These are phyloP conservation scores for Aspergillus pseudonomiae DNA, from an alignment of 2,329 filamentous ascomycete genomes.

Conservation along the genomic window DNA sequence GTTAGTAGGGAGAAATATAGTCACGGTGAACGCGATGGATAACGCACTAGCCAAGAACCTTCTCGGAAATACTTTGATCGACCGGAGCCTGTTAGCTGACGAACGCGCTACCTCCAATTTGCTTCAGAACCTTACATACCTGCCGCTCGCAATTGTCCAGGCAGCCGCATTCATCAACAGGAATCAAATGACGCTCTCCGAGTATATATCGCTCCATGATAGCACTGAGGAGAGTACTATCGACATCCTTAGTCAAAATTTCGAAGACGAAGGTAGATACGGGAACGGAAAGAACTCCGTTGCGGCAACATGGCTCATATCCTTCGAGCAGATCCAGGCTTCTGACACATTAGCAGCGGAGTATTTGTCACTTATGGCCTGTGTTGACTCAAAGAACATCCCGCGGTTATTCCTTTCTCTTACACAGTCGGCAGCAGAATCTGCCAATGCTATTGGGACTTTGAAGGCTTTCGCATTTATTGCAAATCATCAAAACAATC, in stretches of 20 bases:
- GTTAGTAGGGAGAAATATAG: neutral
- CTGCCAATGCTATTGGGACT: neutral
- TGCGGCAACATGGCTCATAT: slow-evolving; percentile 1
- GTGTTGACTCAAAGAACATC: neutral
- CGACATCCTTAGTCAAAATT: slow-evolving; percentile 1
- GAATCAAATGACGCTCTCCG: neutral
- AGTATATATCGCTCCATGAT: neutral
- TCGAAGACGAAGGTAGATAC: slow-evolving; percentile 5
- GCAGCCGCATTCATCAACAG: neutral
- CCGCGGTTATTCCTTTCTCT: neutral
- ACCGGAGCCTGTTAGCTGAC: neutral
- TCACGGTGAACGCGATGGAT: neutral
- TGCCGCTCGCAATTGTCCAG: slow-evolving; percentile 2
- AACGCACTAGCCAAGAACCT: neutral
- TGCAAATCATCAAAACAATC: neutral
- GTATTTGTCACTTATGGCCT: neutral
- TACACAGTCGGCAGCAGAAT: neutral
- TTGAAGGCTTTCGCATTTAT: neutral
- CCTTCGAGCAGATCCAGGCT: neutral
- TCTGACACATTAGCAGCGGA: neutral
- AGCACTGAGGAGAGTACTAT: neutral
- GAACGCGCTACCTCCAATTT: neutral
- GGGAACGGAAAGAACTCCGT: neutral
- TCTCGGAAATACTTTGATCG: neutral
- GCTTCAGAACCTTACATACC: neutral